These are phyloP conservation scores for Suillus alpinus DNA, from an alignment of 768 basidiomycete genomes.

Conservation along the genomic window DNA sequence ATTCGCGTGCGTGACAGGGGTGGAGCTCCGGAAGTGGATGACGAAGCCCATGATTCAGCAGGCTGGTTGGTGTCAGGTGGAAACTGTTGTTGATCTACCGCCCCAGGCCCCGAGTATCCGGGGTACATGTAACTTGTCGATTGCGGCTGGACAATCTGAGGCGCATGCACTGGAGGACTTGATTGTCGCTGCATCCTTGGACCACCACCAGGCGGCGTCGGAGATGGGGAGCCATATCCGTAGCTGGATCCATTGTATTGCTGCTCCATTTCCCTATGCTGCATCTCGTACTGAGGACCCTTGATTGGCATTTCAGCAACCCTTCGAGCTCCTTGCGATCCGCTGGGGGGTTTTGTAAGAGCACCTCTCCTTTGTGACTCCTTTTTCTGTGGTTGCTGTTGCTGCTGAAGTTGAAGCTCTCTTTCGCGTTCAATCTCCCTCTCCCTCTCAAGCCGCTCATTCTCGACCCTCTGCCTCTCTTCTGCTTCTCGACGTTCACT, in stretches of 20 bases:
- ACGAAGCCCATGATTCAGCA: constrained; percentile 33
- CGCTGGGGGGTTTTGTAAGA: constrained; percentile 63
- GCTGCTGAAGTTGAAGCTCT: constrained; percentile 30
- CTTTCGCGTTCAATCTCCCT: constrained; percentile 32
- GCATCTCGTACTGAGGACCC: constrained; percentile 91
- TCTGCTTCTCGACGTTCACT: constrained; percentile 37
- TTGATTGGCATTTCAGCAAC: constrained; percentile 85
- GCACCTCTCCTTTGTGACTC: constrained; percentile 44
- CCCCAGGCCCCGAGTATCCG: constrained; percentile 10
- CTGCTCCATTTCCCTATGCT: constrained; percentile 89
- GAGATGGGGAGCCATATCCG: constrained; percentile 23
- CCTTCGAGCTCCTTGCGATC: constrained; percentile 49
- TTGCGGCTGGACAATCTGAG: constrained; percentile 31
- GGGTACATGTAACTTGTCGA: constrained; percentile 20
- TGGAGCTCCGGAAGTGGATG: constrained; percentile 21
- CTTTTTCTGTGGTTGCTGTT: constrained; percentile 38
- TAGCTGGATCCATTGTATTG: constrained; percentile 56
- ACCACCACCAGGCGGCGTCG: constrained; percentile 20
- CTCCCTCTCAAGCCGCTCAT: constrained; percentile 46
- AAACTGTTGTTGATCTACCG: constrained; percentile 40
- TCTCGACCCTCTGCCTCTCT: constrained; percentile 41
- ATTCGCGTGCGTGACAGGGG: constrained; percentile 22
- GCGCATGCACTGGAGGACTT: constrained; percentile 24
- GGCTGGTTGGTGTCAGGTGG: constrained; percentile 67
- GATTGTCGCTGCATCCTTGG: constrained; percentile 24